Evolutionary conservation across 495 filamentous ascomycete species (phyloP), one percentile per base, ranked within the genome.

Genomic region (Hapsidospora chrysogenum): DNA sequence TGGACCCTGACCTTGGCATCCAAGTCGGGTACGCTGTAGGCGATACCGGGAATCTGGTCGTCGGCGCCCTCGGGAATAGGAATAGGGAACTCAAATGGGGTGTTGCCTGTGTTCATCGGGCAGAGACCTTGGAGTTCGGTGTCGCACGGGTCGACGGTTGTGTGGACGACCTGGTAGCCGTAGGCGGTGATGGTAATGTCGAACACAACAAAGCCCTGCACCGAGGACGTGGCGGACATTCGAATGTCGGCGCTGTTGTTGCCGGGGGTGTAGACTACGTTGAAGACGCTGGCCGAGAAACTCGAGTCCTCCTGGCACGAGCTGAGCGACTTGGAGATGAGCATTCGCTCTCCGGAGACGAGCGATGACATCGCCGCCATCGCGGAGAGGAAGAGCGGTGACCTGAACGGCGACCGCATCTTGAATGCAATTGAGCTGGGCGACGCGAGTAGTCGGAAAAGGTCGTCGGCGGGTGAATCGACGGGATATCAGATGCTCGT

Each of bases 21-120:
- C 13, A 96, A 69, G 55, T 97, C 89, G 31, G 89, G 89, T 32
- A 97, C 76, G 9, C 70, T 78, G 49, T 87, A 97, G 15, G 81
- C 79, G 42, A 96, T 92, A 26, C 78, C 64, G 32, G 86, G 87
- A 54, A 97, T 80, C 18, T 62, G 45, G 1, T 60, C 48, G 17
- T 77, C 54, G 11, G 81, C 73, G 30, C 60, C 54, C 9, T 54
- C 44, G 7, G 64, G 55, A 9, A 93, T 57, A 7, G 60, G 40
- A 14, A 86, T 54, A 41, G 78, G 80, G 43, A 80, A 78, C 15
- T 70, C 63, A 23, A 92, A 63, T 42, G 78, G 64, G 54, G 95
- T 78, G 41, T 78, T 72, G 47, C 85, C 87, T 2, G 85, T 68
- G 18, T 70, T 76, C 89, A 97, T 97, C 31, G 87, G 87, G 58